Base-by-base conservation (phyloP, 371 early-diverging fungal species). In the Syncephalastrum monosporum region DNA sequence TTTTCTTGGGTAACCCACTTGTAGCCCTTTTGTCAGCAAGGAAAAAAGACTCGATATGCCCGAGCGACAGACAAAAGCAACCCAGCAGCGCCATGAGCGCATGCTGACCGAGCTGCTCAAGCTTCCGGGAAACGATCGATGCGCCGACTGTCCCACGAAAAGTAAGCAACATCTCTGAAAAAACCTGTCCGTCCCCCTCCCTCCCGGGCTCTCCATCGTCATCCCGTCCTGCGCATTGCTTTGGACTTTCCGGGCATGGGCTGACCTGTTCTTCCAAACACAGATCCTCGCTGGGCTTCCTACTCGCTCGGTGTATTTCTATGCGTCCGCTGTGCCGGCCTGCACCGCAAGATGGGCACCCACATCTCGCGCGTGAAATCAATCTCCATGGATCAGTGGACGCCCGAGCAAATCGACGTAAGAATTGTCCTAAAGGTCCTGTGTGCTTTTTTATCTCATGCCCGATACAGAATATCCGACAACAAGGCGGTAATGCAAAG, bases 311-410 rank as follows among this genome's bases (percentile, higher is more conserved):
- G 97, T 16, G 79, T 95, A 29, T 96, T 98, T 65, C 67, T 98
- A 25, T 98, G 97, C 70, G 94, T 97, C 43, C 83, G 95, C 3
- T 98, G 97, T 77, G 89, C 87, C 41, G 92, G 96, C 27, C 75
- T 93, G 43, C 98, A 98, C 66, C 80, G 97, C 27, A 89, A 88
- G 61, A 86, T 95, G 82, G 96, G 95, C 25, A 95, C 95, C 0
- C 95, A 95, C 61, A 93, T 96, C 59, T 86, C 94, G 42, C 92
- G 93, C 63, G 93, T 98, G 41, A 96, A 92, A 69, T 93, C 93
- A 4, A 87, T 94, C 21, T 86, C 85, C 43, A 78, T 97, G 78
- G 97, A 98, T 70, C 83, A 88, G 23, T 98, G 97, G 97, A 92
- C 94, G 7, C 79, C 85, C 6, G 94, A 94, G 50, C 95, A 98